Conservation (phyloP, 257 asterid species). For the Craterostigma plantagineum region DNA sequence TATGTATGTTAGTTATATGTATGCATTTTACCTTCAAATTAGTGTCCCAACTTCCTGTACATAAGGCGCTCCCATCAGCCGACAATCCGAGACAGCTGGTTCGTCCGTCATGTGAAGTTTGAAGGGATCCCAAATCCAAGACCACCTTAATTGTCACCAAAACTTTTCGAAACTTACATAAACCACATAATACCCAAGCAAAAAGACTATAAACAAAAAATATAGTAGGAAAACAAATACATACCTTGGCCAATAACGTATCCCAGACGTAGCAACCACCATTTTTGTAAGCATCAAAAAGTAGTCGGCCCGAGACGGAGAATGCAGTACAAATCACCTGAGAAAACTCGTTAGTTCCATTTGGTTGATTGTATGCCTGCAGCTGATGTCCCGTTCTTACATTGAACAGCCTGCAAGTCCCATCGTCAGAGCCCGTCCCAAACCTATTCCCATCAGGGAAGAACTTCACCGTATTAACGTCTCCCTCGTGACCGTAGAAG, state of each 20-base stretch:
- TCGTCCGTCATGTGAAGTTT: conserved; percentile 48
- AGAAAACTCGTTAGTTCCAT: conserved; percentile 43
- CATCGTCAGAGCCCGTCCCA: conserved; percentile 89
- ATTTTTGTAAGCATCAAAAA: conserved; percentile 66
- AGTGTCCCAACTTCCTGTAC: conserved; percentile 73
- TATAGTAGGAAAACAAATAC: too few species aligned
- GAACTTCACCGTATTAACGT: conserved; percentile 56
- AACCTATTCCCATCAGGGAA: conserved; percentile 81
- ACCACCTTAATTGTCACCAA: conserved; percentile 18
- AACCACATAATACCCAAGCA: too few species aligned
- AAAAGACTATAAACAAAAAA: too few species aligned
- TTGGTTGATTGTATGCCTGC: conserved; percentile 75
- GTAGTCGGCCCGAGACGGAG: conserved; percentile 85
- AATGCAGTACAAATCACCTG: conserved; percentile 78
- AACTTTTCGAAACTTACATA: too few species aligned
- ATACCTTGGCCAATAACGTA: conserved; percentile 82
- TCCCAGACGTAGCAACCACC: conserved; percentile 96
- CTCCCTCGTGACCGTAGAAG: conserved; percentile 56
- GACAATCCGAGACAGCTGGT: conserved; percentile 57
- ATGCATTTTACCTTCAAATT: conserved; percentile 33
- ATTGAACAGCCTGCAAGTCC: conserved; percentile 81
- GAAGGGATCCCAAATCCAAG: conserved; percentile 48
- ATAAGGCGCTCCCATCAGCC: conserved; percentile 68
- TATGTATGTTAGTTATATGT: too few species aligned
- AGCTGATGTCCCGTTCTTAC: conserved; percentile 97